Conservation (phyloP, 495 filamentous ascomycete species). For the Durotheca rogersii region DNA sequence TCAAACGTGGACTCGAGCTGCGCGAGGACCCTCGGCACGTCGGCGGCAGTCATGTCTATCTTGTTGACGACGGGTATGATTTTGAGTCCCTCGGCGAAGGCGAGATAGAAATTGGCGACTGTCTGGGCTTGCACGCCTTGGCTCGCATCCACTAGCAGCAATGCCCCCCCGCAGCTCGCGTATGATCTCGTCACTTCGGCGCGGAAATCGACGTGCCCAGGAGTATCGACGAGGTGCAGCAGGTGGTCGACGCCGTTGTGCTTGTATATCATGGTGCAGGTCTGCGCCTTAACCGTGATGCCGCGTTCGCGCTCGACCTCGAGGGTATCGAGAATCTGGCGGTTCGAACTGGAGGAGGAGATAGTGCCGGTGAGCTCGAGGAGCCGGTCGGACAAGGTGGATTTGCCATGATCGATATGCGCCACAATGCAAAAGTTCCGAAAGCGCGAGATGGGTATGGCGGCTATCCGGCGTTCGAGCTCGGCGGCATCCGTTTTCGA, state of each 20-base stretch:
- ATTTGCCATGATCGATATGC: constrained; percentile 98
- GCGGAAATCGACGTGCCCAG: constrained; percentile 96
- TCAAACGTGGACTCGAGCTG: constrained; percentile 87
- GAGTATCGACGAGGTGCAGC: constrained; percentile 93
- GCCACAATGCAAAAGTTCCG: constrained; percentile 98
- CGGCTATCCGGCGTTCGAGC: constrained; percentile 78
- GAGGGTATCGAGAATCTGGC: constrained; percentile 94
- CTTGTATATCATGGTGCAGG: constrained; percentile 95
- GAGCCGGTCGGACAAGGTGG: constrained; percentile 85
- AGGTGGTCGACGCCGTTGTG: constrained; percentile 84
- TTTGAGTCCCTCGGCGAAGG: constrained; percentile 83
- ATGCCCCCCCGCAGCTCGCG: constrained; percentile 88
- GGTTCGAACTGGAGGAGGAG: constrained; percentile 72
- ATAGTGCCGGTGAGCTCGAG: constrained; percentile 96
- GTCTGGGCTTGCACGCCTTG: constrained; percentile 94
- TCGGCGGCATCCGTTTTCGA: constrained; percentile 38
- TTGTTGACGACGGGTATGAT: constrained; percentile 96
- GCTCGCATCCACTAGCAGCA: constrained; percentile 89
- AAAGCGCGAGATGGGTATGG: constrained; percentile 87
- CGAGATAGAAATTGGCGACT: constrained; percentile 96
- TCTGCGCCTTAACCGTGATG: constrained; percentile 98
- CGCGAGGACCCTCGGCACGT: constrained; percentile 77
- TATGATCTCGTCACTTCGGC: constrained; percentile 94
- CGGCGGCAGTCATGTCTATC: constrained; percentile 85
- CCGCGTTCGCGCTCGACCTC: constrained; percentile 95